Evolutionary conservation across 1,139 yeast species (phyloP), one percentile per base, ranked within the genome.

Genomic region (Kodamaea fungicola): DNA sequence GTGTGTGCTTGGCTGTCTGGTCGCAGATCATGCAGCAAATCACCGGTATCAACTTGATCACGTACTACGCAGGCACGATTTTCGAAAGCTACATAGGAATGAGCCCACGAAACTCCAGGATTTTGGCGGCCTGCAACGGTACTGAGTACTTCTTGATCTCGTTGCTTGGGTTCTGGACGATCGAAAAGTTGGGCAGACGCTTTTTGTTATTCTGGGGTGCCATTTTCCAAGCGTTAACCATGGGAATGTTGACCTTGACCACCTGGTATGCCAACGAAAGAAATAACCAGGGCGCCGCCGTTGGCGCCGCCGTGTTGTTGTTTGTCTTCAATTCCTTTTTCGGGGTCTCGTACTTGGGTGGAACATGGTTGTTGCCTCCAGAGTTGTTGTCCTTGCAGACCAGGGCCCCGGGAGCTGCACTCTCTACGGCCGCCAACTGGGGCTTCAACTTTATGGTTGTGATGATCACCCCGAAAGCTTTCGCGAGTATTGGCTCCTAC

Each of bases 111-210:
- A 52, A 59, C 28, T 54, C 75, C 2, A 57, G 73, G 44, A 49
- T 66, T 25, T 48, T 64, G 33, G 72, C 74, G 1, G 55, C 54
- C 7, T 50, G 54, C 35, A 50, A 51, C 27, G 54, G 55, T 33
- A 51, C 55, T 5, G 55, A 50, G 37, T 69, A 67, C 47, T 60
- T 67, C 43, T 43, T 74, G 36, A 76, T 74, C 2, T 69, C 77
- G 1, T 59, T 67, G 39, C 48, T 72, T 30, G 72, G 78, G 0
- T 59, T 64, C 49, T 64, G 57, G 43, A 61, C 75, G 13, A 64
- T 76, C 48, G 84, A 79, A 50, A 57, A 59, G 30, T 54, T 72
- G 39, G 84, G 84, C 37, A 69, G 84, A 59, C 65, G 83, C 47
- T 52, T 67, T 6, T 55, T 77, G 33, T 55, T 78, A 46, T 52